A percentile compares a stretch with the other conserved stretches of the same genome.
These are phyloP conservation scores for Fusarium keratoplasticum DNA, from an alignment of 2,329 filamentous ascomycete genomes.

Conservation along the genomic window DNA sequence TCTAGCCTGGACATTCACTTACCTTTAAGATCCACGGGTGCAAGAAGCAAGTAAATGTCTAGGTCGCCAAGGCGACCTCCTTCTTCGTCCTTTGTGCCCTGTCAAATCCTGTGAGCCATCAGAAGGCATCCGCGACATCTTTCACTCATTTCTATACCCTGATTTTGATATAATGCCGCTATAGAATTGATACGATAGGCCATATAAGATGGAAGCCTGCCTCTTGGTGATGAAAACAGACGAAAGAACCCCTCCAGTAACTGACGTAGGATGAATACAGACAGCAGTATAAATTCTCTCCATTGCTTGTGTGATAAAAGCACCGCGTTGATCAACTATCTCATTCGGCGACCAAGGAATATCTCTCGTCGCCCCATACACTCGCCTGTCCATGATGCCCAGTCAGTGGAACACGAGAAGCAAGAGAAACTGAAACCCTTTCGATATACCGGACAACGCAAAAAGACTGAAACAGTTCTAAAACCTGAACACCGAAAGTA, in stretches of 20 bases:
- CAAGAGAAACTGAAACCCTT: too few relatives aligned
- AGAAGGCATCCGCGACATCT: neutral
- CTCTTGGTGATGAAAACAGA: neutral
- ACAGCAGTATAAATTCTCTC: neutral
- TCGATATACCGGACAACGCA: too few relatives aligned
- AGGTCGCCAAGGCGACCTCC: neutral
- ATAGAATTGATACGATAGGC: neutral
- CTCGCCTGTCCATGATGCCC: neutral
- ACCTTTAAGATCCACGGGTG: neutral
- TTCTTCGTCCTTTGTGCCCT: neutral
- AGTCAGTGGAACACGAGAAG: neutral
- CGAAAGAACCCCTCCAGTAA: neutral
- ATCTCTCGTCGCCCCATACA: neutral
- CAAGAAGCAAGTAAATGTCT: neutral
- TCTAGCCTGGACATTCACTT: neutral
- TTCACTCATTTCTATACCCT: neutral
- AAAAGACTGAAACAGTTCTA: too few relatives aligned
- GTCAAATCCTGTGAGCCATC: neutral
- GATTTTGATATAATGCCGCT: neutral
- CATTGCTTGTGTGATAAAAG: neutral
- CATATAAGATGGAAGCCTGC: neutral
- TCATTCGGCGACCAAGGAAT: neutral
- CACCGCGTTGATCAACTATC: neutral
- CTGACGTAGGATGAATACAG: neutral
- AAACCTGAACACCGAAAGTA: too few relatives aligned